These are phyloP conservation scores for Stagonosporopsis tanaceti DNA, from an alignment of 2,329 filamentous ascomycete genomes.

Conservation along the genomic window DNA sequence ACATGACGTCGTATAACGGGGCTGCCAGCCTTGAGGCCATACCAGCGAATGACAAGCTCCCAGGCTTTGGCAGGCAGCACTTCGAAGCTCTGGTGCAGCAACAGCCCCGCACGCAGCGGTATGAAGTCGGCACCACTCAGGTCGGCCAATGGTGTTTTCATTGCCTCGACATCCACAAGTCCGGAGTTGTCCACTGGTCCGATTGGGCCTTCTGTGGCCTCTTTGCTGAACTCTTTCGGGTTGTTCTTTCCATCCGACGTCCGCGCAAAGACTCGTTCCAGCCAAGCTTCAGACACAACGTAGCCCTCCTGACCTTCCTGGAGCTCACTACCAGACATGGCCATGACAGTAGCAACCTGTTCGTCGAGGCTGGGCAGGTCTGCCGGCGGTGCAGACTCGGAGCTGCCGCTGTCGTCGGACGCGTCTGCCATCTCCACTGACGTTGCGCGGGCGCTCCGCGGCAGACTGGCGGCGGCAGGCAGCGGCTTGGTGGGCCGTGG, in stretches of 20 bases:
- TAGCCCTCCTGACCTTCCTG: constrained; percentile 78
- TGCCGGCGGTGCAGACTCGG: constrained; percentile 22
- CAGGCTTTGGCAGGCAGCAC: constrained; percentile 82
- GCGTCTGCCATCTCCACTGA: constrained; percentile 57
- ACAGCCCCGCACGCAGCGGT: constrained; percentile 73
- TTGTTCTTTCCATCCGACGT: constrained; percentile 42
- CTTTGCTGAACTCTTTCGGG: constrained; percentile 65
- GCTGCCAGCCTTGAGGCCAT: constrained; percentile 75
- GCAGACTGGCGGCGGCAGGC: constrained; percentile 23
- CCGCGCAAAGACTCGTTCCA: constrained; percentile 58
- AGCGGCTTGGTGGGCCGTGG: constrained; percentile 39
- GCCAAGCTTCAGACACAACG: constrained; percentile 81
- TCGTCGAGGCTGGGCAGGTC: constrained; percentile 59
- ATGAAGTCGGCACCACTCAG: constrained; percentile 66
- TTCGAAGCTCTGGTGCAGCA: constrained; percentile 74
- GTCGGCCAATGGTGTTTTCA: constrained; percentile 40
- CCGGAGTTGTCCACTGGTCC: constrained; percentile 89
- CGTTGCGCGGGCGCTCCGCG: constrained; percentile 45
- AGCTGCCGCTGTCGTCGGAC: constrained; percentile 37
- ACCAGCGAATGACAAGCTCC: constrained; percentile 82
- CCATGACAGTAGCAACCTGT: constrained; percentile 77
- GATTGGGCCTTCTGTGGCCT: constrained; percentile 68
- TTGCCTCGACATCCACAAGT: constrained; percentile 57
- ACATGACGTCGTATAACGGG: constrained; percentile 77
- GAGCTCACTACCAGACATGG: constrained; percentile 64